phyloP scores from a whole-genome alignment of 495 filamentous ascomycete genomes.

The Poronia punctata region DNA sequence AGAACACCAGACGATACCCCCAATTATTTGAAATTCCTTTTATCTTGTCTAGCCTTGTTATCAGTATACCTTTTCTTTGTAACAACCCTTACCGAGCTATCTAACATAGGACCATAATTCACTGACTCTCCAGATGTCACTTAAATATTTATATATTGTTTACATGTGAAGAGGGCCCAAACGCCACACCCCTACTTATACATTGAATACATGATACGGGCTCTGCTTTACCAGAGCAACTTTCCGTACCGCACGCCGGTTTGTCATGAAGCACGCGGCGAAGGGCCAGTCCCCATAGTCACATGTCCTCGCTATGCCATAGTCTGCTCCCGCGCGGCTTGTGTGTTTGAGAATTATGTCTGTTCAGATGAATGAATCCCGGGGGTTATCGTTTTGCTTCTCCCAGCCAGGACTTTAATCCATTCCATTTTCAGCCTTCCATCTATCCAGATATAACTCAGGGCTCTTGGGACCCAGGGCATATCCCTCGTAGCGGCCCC shows the following conservation, averaged over 20 bases:
- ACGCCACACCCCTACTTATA: too few relatives aligned
- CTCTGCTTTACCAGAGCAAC: neutral
- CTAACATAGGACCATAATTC: too few relatives aligned
- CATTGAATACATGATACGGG: too few relatives aligned
- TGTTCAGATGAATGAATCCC: neutral
- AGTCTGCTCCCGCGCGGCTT: too few relatives aligned
- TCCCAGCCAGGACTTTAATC: conserved; percentile 36
- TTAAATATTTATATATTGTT: neutral
- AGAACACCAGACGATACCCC: conserved; percentile 3
- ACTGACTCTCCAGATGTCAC: too few relatives aligned
- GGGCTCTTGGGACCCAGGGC: conserved; percentile 48
- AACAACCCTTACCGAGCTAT: too few relatives aligned
- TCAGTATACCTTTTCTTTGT: neutral
- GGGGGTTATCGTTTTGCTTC: neutral
- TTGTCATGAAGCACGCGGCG: too few relatives aligned
- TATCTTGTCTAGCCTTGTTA: conserved; percentile 8
- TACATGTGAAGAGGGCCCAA: too few relatives aligned
- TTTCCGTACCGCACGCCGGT: too few relatives aligned
- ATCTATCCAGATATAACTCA: conserved; percentile 51
- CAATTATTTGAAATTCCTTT: conserved; percentile 2
- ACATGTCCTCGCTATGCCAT: too few relatives aligned
- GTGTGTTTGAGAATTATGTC: too few relatives aligned
- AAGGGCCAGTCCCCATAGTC: too few relatives aligned
- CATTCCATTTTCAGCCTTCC: conserved; percentile 64
- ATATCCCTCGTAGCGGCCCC: conserved; percentile 44